Evolutionary conservation across 176 grass and related monocot species (phyloP).

Genomic region (Rhynchospora tenuis): DNA sequence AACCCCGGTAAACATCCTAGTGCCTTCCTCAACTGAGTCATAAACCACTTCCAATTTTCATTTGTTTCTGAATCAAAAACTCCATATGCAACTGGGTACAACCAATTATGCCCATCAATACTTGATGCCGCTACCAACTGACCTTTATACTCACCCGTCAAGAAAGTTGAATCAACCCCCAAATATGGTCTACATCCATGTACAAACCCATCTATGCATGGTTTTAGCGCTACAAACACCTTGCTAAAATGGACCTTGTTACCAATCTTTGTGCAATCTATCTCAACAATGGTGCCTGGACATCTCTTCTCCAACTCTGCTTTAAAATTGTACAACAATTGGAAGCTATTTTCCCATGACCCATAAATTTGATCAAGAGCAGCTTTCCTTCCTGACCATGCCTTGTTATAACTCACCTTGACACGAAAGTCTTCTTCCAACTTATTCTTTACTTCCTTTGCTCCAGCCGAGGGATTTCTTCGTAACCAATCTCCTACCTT

Average conservation of each 20-base stretch:
- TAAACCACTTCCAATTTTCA: no score
- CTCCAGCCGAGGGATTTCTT: background rate
- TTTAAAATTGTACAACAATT: slow-evolving; percentile 2
- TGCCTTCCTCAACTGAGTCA: no score
- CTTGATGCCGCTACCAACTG: no score
- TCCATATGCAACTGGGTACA: no score
- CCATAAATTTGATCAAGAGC: background rate
- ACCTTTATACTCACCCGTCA: no score
- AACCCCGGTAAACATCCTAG: no score
- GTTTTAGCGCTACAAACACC: slow-evolving; percentile 9
- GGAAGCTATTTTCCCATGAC: slow-evolving; percentile 3
- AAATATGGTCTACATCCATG: no score
- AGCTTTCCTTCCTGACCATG: background rate
- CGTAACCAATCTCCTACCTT: background rate
- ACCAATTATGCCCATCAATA: no score
- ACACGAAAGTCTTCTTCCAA: background rate
- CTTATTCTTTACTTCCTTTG: background rate
- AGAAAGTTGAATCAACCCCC: no score
- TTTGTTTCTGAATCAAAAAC: no score
- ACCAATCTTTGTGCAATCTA: slow-evolving; percentile 6
- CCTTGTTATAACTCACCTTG: background rate
- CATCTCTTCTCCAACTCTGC: background rate
- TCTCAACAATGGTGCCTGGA: slow-evolving; percentile 6
- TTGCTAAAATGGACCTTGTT: background rate
- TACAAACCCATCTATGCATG: background rate